phyloP scores from a whole-genome alignment of 495 filamentous ascomycete species.

The Lentithecium fluviatile region DNA sequence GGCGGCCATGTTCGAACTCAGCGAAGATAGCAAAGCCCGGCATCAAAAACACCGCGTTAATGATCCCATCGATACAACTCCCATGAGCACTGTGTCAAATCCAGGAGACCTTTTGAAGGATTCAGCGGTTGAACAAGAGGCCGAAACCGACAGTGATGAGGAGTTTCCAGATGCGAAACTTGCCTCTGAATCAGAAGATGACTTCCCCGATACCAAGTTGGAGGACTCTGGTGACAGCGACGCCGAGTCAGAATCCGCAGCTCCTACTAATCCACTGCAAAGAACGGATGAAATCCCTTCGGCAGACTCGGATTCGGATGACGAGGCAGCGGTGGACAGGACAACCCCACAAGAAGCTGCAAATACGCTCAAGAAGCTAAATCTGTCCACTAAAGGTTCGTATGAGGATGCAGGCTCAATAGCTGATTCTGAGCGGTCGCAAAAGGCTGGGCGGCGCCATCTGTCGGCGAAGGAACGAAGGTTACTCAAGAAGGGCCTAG shows the following conservation, averaged over 20 bases:
- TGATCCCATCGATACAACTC: conserved; percentile 7
- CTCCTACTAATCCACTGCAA: conserved; percentile 31
- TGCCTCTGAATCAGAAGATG: conserved; percentile 42
- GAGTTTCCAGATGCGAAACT: conserved; percentile 45
- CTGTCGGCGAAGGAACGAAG: conserved; percentile 54
- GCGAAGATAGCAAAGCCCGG: conserved; percentile 77
- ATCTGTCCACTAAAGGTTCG: conserved; percentile 27
- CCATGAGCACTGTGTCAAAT: not conserved
- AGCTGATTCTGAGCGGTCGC: conserved; percentile 30
- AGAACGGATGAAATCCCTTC: not conserved
- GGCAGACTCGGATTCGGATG: conserved; percentile 17
- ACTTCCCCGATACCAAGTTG: conserved; percentile 41
- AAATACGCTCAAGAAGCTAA: conserved; percentile 29
- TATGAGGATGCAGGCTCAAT: conserved; percentile 25
- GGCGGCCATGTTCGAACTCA: conserved; percentile 81
- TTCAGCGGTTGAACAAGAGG: conserved; percentile 1
- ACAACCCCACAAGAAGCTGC: not conserved
- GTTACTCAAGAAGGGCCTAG: conserved; percentile 50
- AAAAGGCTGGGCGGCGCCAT: conserved; percentile 41
- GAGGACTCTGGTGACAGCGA: conserved; percentile 35
- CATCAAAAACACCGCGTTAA: conserved; percentile 70
- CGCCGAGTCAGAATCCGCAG: conserved; percentile 41
- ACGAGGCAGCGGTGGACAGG: not conserved
- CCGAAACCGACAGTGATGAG: conserved; percentile 38
- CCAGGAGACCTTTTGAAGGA: conserved; percentile 34